phyloP scores from a whole-genome alignment of 495 filamentous ascomycete genomes.

The Haplographium delicatum region DNA sequence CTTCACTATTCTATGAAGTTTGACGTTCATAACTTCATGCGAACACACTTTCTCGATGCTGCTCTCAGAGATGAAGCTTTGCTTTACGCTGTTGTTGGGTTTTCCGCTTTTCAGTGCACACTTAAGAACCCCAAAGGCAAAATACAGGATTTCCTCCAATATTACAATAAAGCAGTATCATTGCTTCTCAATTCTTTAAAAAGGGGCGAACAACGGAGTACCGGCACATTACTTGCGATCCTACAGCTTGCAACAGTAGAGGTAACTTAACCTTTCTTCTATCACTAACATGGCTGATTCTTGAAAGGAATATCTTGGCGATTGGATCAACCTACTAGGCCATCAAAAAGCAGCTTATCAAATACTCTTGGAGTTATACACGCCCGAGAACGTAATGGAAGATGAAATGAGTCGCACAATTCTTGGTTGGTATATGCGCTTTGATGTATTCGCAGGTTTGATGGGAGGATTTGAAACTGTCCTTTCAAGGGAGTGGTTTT shows the following conservation, averaged over 20 bases:
- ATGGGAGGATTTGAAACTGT: slow-evolving; percentile 73
- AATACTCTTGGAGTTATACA: slow-evolving; percentile 71
- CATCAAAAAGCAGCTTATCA: slow-evolving; percentile 88
- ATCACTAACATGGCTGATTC: slow-evolving; percentile 1
- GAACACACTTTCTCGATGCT: slow-evolving; percentile 59
- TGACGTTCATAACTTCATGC: slow-evolving; percentile 65
- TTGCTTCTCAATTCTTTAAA: slow-evolving; percentile 67
- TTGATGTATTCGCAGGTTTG: slow-evolving; percentile 79
- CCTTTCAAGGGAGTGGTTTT: slow-evolving; percentile 77
- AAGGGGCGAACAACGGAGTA: slow-evolving; percentile 60
- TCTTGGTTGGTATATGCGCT: slow-evolving; percentile 82
- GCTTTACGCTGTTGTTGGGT: slow-evolving; percentile 84
- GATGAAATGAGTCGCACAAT: slow-evolving; percentile 63
- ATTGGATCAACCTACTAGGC: slow-evolving; percentile 86
- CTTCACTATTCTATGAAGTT: slow-evolving; percentile 76
- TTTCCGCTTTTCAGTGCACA: slow-evolving; percentile 81
- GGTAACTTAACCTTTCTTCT: slow-evolving; percentile 46
- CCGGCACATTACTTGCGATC: slow-evolving; percentile 81
- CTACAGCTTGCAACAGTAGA: slow-evolving; percentile 90
- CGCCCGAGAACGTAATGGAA: slow-evolving; percentile 69
- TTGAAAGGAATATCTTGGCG: slow-evolving; percentile 81
- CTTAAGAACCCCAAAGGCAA: slow-evolving; percentile 61
- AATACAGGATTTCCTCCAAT: slow-evolving; percentile 77
- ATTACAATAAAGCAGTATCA: slow-evolving; percentile 82
- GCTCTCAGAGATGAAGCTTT: slow-evolving; percentile 78